Percentiles rank a stretch among this genome's conserved stretches.
phyloP scores from a whole-genome alignment of 164 flowering plant genomes.

The Cinnamomum chago region DNA sequence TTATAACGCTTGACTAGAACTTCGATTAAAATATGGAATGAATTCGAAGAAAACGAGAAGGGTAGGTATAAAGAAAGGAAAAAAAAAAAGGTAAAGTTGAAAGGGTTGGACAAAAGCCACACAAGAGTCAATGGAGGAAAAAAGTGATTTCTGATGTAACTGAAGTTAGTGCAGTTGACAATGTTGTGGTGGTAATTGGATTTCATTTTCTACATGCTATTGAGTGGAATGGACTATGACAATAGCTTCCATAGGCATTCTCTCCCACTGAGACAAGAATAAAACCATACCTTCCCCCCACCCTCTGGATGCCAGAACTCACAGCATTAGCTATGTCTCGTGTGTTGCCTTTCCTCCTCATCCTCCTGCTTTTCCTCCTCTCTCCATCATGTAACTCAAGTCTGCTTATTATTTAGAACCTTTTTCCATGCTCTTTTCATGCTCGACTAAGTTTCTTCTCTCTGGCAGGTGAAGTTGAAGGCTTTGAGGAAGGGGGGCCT shows the following conservation, averaged over 20 bases:
- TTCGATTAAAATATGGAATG: background rate
- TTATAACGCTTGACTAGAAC: no score
- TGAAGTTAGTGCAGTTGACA: constrained; percentile 43
- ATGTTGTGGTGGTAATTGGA: constrained; percentile 30
- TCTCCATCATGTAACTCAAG: constrained; percentile 27
- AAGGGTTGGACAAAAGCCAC: background rate
- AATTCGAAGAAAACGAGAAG: background rate
- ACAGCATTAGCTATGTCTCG: constrained; percentile 25
- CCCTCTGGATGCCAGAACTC: constrained; percentile 2
- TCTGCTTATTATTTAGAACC: background rate
- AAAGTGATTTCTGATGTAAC: constrained; percentile 8
- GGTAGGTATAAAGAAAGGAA: background rate
- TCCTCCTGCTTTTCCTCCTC: constrained; percentile 13
- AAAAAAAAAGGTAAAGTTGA: background rate
- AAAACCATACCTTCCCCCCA: constrained; percentile 15
- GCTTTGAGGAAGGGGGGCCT: constrained; percentile 10
- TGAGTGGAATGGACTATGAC: constrained; percentile 37
- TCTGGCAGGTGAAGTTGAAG: constrained; percentile 24
- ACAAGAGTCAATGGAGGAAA: background rate
- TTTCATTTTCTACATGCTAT: constrained; percentile 28
- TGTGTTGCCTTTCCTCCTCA: constrained; percentile 19
- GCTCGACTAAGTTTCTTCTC: background rate
- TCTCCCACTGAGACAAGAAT: constrained; percentile 8
- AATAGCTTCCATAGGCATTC: constrained; percentile 15
- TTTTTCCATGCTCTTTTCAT: background rate